Evolutionary conservation across 768 basidiomycete species (phyloP), one percentile per base, ranked within the genome.

Genomic region (Dentipellis fragilis): DNA sequence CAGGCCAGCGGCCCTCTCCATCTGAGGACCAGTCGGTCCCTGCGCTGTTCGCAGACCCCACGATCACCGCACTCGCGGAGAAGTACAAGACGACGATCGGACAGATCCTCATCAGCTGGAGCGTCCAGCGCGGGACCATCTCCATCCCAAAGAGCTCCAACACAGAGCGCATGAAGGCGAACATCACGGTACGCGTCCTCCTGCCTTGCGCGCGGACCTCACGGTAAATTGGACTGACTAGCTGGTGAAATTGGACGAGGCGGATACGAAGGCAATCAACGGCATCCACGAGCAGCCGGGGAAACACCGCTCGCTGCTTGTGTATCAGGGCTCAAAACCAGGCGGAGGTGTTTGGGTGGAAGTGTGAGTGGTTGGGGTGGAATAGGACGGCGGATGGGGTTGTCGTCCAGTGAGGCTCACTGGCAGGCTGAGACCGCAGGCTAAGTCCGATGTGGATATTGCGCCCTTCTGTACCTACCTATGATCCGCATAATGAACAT

Each of bases 141-240:
- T 76, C 80, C 17, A 75, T 82, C 37, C 79, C 82, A 21, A 83
- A 84, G 71, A 73, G 73, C 48, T 71, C 68, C 59, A 69, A 73
- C 50, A 62, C 64, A 29, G 68, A 65, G 16, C 75, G 84, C 29
- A 68, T 84, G 52, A 63, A 64, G 17, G 69, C 81, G 66, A 89
- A 89, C 67, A 68, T 75, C 45, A 60, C 68, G 4, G 74, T 75
- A 61, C 19, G 64, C 55, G 4, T 16, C 7, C 9, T 45, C 14
- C 42, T 19, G 3, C 2, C 14, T 45, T 29, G 3, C 29, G 6
- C 49, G 71, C 68, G 60, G 68, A 73, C 52, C 61, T 64, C 34
- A 68, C 84, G 51, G 62, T 63, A 16, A 69, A 82, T 55, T 4
- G 42, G 17, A 9, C 6, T 17, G 11, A 17, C 4, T 17, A 45